A percentile compares a stretch with the other conserved stretches of the same genome.
Conservation (phyloP, 1,139 yeast species). For the Hansenula sp. region DNA sequence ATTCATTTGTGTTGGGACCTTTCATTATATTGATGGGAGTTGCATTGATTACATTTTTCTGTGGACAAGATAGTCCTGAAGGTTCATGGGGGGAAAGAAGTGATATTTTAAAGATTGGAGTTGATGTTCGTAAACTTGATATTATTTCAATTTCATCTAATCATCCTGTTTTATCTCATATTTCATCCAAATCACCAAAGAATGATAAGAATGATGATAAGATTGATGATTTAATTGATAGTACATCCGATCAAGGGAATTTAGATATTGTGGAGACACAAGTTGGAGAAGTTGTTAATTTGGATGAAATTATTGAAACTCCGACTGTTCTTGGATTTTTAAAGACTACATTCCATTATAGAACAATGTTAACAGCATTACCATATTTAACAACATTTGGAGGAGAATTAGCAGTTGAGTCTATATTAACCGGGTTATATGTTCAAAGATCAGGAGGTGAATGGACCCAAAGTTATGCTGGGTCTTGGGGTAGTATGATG, state of each 20-base stretch:
- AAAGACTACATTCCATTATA: slow-evolving; percentile 21
- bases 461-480: slow-evolving; percentile 26
- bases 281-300: slow-evolving; percentile 19
- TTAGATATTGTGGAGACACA: slow-evolving; percentile 10
- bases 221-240: not conserved
- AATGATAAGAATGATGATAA: slow-evolving; percentile 3
- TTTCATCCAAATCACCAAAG: no score
- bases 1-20: slow-evolving; percentile 30
- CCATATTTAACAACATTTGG: slow-evolving; percentile 30
- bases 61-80: slow-evolving; percentile 31
- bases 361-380: slow-evolving; percentile 28
- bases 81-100: slow-evolving; percentile 30
- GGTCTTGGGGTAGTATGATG: slow-evolving; percentile 33
- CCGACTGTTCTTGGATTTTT: slow-evolving; percentile 23
- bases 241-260: not conserved
- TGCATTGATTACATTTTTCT: slow-evolving; percentile 20
- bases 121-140: slow-evolving; percentile 20
- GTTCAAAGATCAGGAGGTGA: slow-evolving; percentile 12
- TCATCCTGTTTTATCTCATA: slow-evolving; percentile 8
- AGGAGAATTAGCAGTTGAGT: slow-evolving; percentile 31
- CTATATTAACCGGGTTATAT: slow-evolving; percentile 27
- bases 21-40: slow-evolving; percentile 25
- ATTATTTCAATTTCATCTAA: slow-evolving; percentile 16
- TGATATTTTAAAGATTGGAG: slow-evolving; percentile 22
- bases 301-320: slow-evolving; percentile 24